Evolutionary conservation across 2,329 filamentous ascomycete species (phyloP), one percentile per base, ranked within the genome.

Genomic region (Alternaria sp.): DNA sequence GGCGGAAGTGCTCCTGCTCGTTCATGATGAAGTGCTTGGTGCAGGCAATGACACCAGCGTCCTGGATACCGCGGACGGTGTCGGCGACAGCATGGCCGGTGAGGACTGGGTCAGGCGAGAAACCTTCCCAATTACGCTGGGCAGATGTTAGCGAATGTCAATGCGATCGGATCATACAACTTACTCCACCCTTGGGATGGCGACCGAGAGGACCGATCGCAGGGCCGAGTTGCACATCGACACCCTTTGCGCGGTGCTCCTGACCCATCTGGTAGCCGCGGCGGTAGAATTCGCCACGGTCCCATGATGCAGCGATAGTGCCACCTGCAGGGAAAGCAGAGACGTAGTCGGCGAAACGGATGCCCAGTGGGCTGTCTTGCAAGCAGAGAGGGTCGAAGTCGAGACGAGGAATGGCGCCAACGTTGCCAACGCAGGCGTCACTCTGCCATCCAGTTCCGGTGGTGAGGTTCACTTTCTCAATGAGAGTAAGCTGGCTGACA

Each of bases 391-490:
- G 85, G 69, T 86, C 88, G 70, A 93, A 86, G 11, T 89, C 90
- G 6, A 93, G 81, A 40, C 90, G 86, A 15, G 91, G 91, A 45
- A 93, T 85, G 7, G 90, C 83, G 44, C 92, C 92, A 30, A 76
- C 79, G 70, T 96, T 90, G 64, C 93, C 93, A 12, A 97, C 93
- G 71, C 76, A 79, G 21, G 73, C 70, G 54, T 78, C 75, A 46
- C 75, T 74, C 44, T 70, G 89, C 79, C 82, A 95, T 87, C 93
- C 93, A 67, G 91, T 88, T 79, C 95, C 95, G 1, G 94, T 97
- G 3, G 95, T 98, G 67, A 99, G 79, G 79, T 98, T 98, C 80
- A 98, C 93, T 83, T 97, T 97, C 80, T 97, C 94, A 11, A 89
- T 77, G 36, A 97, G 85, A 1, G 93, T 97, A 81, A 97, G 82